Conservation (phyloP, 1,139 yeast genomes). For the Debaryomyces robertsiae region DNA sequence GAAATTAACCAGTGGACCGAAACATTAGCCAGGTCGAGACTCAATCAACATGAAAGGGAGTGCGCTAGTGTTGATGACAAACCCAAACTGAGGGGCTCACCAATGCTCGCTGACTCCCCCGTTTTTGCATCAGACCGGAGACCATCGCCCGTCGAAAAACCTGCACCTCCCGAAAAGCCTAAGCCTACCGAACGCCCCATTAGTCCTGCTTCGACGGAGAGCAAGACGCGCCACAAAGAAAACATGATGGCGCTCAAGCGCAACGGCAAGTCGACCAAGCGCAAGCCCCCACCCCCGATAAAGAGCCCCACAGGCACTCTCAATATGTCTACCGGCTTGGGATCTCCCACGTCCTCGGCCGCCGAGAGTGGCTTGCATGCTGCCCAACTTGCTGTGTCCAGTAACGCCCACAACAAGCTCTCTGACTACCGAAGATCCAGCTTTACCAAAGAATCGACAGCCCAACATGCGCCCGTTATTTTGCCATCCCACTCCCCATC, state of each 20-base stretch:
- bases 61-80: conserved; percentile 16
- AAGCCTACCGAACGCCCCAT: conserved; percentile 1
- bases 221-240: conserved; percentile 8
- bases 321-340: conserved; percentile 41
- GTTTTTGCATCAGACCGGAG: conserved; percentile 14
- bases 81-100: conserved; percentile 20
- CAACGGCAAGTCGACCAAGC: conserved; percentile 21
- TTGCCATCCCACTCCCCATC: conserved; percentile 8
- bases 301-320: conserved; percentile 20
- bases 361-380: conserved; percentile 42
- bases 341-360: conserved; percentile 17
- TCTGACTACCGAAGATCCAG: conserved; percentile 38
- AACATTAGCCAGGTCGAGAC: conserved; percentile 51
- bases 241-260: conserved; percentile 16
- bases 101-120: conserved; percentile 31
- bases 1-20: conserved; percentile 62
- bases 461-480: conserved; percentile 4
- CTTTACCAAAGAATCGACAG: conserved; percentile 36
- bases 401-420: conserved; percentile 24
- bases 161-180: background rate
- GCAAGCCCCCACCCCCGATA: conserved; percentile 44
- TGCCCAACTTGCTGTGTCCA: conserved; percentile 50
- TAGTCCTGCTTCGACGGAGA: conserved; percentile 6
- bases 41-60: conserved; percentile 49
- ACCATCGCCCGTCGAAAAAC: background rate